These are phyloP conservation scores for Atkinsonella texensis DNA, from an alignment of 2,329 filamentous ascomycete genomes.

Conservation along the genomic window DNA sequence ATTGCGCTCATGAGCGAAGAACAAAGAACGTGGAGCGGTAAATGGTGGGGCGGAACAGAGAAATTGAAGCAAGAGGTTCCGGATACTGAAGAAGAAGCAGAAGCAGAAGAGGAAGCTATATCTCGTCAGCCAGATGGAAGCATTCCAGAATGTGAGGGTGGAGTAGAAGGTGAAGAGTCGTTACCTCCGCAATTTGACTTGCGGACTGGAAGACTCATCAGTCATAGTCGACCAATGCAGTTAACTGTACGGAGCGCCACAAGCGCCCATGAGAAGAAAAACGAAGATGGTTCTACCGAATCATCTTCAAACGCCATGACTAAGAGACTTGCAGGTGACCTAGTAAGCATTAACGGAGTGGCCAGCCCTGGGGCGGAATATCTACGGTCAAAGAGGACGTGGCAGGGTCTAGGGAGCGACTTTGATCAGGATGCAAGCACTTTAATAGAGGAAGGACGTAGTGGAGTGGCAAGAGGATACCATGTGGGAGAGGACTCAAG, in stretches of 20 bases:
- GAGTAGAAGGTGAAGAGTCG: conserved; percentile 54
- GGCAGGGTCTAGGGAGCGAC: conserved; percentile 85
- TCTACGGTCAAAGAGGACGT: conserved; percentile 69
- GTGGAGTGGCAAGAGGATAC: conserved; percentile 83
- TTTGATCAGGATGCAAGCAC: conserved; percentile 53
- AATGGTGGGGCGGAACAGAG: conserved; percentile 83
- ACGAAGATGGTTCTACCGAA: conserved; percentile 4
- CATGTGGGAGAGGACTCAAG: conserved; percentile 49
- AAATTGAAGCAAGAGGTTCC: conserved; percentile 38
- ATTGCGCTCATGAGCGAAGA: conserved; percentile 65
- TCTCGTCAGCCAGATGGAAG: no score
- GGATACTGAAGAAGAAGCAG: conserved; percentile 12
- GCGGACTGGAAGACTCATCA: conserved; percentile 72
- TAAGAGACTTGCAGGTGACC: conserved; percentile 48
- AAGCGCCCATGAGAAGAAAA: conserved; percentile 9
- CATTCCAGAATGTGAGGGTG: conserved; percentile 15
- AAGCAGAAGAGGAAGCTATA: neutral
- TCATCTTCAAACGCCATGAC: conserved; percentile 32
- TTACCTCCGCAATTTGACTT: conserved; percentile 87
- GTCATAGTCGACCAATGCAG: conserved; percentile 64
- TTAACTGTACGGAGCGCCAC: conserved; percentile 21
- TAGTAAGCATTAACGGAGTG: conserved; percentile 73
- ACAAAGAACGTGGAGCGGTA: conserved; percentile 70
- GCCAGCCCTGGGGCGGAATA: conserved; percentile 89
- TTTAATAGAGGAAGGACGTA: conserved; percentile 71